Conservation (phyloP, 208 protist species). For the Crithidia bombi region DNA sequence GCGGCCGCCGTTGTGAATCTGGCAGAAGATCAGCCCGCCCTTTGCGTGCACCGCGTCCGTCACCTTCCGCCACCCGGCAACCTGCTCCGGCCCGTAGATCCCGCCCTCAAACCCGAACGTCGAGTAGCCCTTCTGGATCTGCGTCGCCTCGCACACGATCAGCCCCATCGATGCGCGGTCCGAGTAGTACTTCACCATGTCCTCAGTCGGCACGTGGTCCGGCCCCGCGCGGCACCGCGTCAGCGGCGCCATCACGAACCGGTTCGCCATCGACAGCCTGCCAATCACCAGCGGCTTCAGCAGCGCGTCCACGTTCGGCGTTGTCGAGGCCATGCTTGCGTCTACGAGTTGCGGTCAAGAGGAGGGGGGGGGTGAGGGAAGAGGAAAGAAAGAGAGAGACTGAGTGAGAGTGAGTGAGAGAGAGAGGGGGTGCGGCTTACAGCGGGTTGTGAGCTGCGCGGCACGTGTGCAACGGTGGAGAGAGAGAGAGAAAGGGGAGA, state of each 20-base stretch:
- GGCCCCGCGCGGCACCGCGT: constrained; percentile 61
- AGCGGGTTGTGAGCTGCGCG: not conserved
- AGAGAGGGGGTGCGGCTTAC: too few relatives aligned
- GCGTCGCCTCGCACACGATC: constrained; percentile 72
- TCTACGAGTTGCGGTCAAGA: not conserved
- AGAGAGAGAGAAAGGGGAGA: too few relatives aligned
- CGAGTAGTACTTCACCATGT: constrained; percentile 68
- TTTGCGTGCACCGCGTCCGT: constrained; percentile 78
- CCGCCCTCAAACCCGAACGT: constrained; percentile 48
- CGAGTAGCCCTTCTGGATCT: constrained; percentile 58
- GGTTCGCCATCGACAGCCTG: constrained; percentile 44
- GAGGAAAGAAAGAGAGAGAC: too few relatives aligned
- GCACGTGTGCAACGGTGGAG: too few relatives aligned
- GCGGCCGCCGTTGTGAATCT: constrained; percentile 71
- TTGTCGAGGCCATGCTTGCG: not conserved
- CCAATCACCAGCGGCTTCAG: constrained; percentile 11
- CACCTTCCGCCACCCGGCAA: constrained; percentile 69
- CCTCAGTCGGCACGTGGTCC: constrained; percentile 45
- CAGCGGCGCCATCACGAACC: constrained; percentile 69
- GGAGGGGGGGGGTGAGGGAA: not conserved
- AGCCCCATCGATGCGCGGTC: constrained; percentile 72
- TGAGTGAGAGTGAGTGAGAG: too few relatives aligned
- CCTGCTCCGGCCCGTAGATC: constrained; percentile 64
- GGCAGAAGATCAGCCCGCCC: constrained; percentile 64
- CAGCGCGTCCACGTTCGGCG: constrained; percentile 22